Evolutionary conservation across 2,329 filamentous ascomycete genomes (phyloP).

Genomic region (Paraconiothyrium sp.): DNA sequence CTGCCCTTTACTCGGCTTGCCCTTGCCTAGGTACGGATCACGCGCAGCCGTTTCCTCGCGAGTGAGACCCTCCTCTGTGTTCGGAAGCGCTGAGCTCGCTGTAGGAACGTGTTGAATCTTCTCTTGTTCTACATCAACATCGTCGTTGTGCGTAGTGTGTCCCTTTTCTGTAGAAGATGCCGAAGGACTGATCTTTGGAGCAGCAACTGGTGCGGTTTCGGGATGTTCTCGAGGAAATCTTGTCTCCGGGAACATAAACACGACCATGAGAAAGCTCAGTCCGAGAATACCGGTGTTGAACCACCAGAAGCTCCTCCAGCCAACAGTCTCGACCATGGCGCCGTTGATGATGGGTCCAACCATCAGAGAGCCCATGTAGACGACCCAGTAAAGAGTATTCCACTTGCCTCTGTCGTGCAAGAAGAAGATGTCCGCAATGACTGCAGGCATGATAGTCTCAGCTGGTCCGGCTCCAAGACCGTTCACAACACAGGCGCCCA

Average conservation of each 20-base stretch:
- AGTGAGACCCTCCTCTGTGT: conserved; percentile 33
- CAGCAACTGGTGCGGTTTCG: conserved; percentile 24
- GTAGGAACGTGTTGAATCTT: conserved; percentile 38
- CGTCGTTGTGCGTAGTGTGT: conserved; percentile 22
- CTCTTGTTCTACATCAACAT: conserved; percentile 25
- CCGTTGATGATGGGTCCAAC: conserved; percentile 67
- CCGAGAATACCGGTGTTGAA: conserved; percentile 67
- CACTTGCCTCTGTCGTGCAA: conserved; percentile 71
- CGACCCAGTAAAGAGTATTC: conserved; percentile 69
- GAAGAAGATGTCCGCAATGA: conserved; percentile 73
- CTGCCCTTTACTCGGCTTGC: conserved; percentile 64
- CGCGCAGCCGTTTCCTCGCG: conserved; percentile 53
- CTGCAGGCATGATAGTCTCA: conserved; percentile 69
- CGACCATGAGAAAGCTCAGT: conserved; percentile 59
- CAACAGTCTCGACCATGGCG: conserved; percentile 66
- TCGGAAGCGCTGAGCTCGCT: conserved; percentile 26
- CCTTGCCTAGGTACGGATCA: conserved; percentile 66
- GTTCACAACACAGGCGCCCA: conserved; percentile 70
- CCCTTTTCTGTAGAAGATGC: conserved; percentile 34
- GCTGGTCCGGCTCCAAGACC: conserved; percentile 70
- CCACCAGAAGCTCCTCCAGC: conserved; percentile 74
- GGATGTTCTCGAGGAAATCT: conserved; percentile 62
- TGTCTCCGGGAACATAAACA: conserved; percentile 72
- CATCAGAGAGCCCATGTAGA: conserved; percentile 71
- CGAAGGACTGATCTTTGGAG: conserved; percentile 15